Evolutionary conservation across 495 filamentous ascomycete species (phyloP).

Genomic region (Xylaria palmicola): DNA sequence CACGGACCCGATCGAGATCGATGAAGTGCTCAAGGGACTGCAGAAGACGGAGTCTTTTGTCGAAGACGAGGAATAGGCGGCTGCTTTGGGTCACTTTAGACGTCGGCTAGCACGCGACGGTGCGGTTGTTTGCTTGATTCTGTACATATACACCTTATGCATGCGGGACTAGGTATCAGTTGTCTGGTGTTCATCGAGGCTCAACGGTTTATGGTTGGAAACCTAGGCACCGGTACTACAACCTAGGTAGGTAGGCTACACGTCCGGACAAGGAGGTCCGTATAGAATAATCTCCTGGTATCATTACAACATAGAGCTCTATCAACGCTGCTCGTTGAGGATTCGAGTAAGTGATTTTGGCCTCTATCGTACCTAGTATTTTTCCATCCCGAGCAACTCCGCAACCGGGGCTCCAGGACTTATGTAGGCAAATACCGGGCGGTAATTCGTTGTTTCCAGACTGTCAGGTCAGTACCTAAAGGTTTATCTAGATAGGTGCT

Average conservation of each 20-base stretch:
- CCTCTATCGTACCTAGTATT: too few relatives aligned
- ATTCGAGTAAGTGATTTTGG: too few relatives aligned
- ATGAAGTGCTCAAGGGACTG: conserved; percentile 68
- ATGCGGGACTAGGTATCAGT: conserved; percentile 1
- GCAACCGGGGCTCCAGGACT: too few relatives aligned
- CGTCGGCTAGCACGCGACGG: background rate
- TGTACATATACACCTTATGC: conserved; percentile 1
- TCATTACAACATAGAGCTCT: background rate
- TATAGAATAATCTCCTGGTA: background rate
- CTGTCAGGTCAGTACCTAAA: too few relatives aligned
- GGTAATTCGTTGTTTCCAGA: too few relatives aligned
- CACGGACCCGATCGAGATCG: conserved; percentile 76
- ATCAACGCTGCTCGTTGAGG: background rate
- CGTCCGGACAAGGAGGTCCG: too few relatives aligned
- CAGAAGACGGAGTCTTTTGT: conserved; percentile 65
- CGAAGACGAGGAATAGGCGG: conserved; percentile 39
- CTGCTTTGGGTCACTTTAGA: background rate
- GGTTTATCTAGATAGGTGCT: too few relatives aligned
- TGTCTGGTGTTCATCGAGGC: conserved; percentile 9
- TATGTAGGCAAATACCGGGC: too few relatives aligned
- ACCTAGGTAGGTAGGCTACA: too few relatives aligned
- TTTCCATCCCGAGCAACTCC: too few relatives aligned
- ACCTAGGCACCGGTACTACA: background rate
- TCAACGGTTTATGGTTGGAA: background rate
- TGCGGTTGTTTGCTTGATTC: background rate